Evolutionary conservation across 257 asterid species (phyloP), one percentile per base, ranked within the genome.

Genomic region (Solanum peruvianum): DNA sequence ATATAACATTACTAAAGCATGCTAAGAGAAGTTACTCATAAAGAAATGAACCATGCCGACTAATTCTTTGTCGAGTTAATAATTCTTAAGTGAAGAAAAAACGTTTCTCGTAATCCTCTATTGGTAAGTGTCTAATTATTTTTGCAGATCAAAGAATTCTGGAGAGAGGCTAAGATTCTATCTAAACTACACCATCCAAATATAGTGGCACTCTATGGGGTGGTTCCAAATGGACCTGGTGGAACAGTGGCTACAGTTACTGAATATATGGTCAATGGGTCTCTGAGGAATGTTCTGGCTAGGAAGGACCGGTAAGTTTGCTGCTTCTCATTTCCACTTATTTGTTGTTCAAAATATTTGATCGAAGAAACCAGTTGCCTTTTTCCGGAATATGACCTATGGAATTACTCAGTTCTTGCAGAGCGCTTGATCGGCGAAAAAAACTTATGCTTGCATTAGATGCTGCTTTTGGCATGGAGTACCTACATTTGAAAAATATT

Each of bases 141-240:
- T 87, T 49, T 85, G 39, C 90, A 95, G 98, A 92, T 93, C 44
- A 93, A 93, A 87, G 98, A 95, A 83, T 93, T 95, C 88, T 95
- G 98, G 98, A 93, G 97, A 92, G 98, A 95, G 94, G 98, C 98
- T 85, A 89, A 93, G 87, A 94, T 95, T 86, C 95, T 95, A 64
- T 95, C 98, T 4, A 88, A 90, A 78, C 98, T 95, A 84, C 98
- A 94, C 92, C 98, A 95, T 90, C 98, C 98, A 45, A 94, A 95
- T 91, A 91, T 95, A 66, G 97, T 95, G 86, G 98, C 98, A 56
- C 93, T 96, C 86, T 96, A 96, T 33, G 98, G 98, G 70, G 98
- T 96, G 60, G 98, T 94, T 88, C 98, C 98, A 29, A 96, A 94
- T 92, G 98, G 96, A 73, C 96, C 95, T 49, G 96, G 92, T 37